Evolutionary conservation across 1,284 basidiomycete species (phyloP).

Genomic region (Xerocomus cyaneibrunnescens): DNA sequence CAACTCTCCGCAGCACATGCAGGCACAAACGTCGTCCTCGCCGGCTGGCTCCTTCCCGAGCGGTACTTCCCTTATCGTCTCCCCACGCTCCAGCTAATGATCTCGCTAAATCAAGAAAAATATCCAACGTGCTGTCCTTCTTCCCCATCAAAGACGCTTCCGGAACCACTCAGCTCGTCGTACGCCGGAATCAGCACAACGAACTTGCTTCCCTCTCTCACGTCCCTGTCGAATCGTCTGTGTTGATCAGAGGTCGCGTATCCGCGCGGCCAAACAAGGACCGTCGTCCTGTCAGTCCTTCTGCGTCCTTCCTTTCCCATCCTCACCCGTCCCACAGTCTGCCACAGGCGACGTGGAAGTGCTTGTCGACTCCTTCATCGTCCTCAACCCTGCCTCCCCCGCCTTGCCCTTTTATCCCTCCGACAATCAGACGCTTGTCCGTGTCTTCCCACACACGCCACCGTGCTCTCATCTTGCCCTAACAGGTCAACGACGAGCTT

Average conservation of each 20-base stretch:
- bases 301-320: conserved; percentile 11
- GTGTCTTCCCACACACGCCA: conserved; percentile 31
- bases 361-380: conserved; percentile 61
- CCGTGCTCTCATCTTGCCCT: conserved; percentile 19
- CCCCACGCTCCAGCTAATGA: conserved; percentile 33
- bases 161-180: conserved; percentile 77
- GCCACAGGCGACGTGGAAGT: conserved; percentile 80
- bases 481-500: conserved; percentile 81
- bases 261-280: conserved; percentile 60
- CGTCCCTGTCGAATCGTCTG: conserved; percentile 73
- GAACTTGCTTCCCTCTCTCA: conserved; percentile 51
- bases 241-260: conserved; percentile 74
- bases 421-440: conserved; percentile 68
- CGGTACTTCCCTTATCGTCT: conserved; percentile 50
- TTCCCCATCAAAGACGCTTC: conserved; percentile 77
- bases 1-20: conserved; percentile 55
- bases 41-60: conserved; percentile 77
- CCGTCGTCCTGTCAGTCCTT: conserved; percentile 48
- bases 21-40: conserved; percentile 63
- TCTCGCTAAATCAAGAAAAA: conserved; percentile 53
- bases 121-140: conserved; percentile 69
- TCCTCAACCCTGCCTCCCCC: conserved; percentile 77
- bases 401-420: conserved; percentile 82
- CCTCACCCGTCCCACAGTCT: conserved; percentile 37
- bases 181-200: conserved; percentile 42